Base-by-base conservation (phyloP, 1,284 basidiomycete genomes). In the Ustilago trichophora region DNA sequence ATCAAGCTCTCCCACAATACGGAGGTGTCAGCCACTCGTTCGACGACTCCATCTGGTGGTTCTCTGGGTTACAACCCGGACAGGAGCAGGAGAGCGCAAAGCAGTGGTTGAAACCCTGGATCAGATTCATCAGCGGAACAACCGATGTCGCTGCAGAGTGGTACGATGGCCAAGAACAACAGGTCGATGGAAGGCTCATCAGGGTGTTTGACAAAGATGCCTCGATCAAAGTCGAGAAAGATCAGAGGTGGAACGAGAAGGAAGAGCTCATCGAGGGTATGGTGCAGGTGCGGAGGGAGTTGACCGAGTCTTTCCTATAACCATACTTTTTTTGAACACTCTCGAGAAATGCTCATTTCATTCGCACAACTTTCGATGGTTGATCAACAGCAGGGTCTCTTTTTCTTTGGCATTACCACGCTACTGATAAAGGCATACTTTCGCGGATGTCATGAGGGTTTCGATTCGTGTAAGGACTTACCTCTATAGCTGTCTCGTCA, bases 1-100 rank as follows among this genome's bases (percentile, higher is more conserved):
- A 67, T 29, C 26, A 13, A 2, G 47, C 25, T 2, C 22, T 58
- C 1, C 55, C 55, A 6, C 22, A 3, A 4, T 63, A 58, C 24
- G 16, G 4, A 9, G 72, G 72, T 1, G 64, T 73, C 3, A 71
- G 58, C 34, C 72, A 73, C 32, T 58, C 51, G 21, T 65, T 73
- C 32, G 58, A 73, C 29, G 63, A 73, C 29, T 48, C 21, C 11
- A 12, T 69, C 19, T 67, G 62, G 71, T 65, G 71, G 71, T 57
- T 40, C 35, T 16, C 35, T 2, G n/a, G 34, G 6, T 24, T 52
- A 2, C 24, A 43, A 9, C 4, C 18, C 3, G 38, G 45, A 2
- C 12, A 40, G 24, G 52, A 59, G 34, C 19, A 60, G 16, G 16
- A 15, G 21, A 18, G 19, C 18, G 35, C 50, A 3, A 48, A 40